phyloP scores from a whole-genome alignment of 2,329 filamentous ascomycete genomes.

The Sarocladiaceae sp. region DNA sequence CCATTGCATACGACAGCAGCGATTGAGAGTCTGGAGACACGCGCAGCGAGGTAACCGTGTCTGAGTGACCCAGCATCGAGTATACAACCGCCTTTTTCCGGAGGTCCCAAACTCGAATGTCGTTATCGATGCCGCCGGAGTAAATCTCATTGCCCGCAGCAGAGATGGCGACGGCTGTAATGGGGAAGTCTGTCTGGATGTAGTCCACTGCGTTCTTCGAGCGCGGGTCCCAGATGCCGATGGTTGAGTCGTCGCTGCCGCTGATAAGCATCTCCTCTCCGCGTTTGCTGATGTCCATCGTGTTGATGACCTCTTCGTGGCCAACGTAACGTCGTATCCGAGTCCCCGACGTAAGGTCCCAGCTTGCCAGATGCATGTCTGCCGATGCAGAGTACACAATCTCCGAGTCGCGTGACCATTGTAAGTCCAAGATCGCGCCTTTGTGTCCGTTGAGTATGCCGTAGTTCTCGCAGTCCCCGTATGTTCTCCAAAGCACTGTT shows the following conservation, averaged over 20 bases:
- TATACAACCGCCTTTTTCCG: slow-evolving; percentile 87
- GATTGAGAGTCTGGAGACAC: slow-evolving; percentile 92
- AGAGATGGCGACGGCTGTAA: slow-evolving; percentile 85
- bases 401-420: slow-evolving; percentile 93
- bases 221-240: slow-evolving; percentile 93
- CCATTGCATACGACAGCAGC: slow-evolving; percentile 86
- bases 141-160: slow-evolving; percentile 95
- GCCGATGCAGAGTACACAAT: slow-evolving; percentile 89
- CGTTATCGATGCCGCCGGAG: slow-evolving; percentile 91
- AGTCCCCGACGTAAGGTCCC: slow-evolving; percentile 88
- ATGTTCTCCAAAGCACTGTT: slow-evolving; percentile 85
- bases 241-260: slow-evolving; percentile 86
- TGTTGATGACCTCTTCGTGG: slow-evolving; percentile 94
- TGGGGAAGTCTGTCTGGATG: slow-evolving; percentile 83
- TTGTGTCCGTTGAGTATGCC: slow-evolving; percentile 83
- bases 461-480: slow-evolving; percentile 92
- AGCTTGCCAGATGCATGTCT: slow-evolving; percentile 88
- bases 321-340: slow-evolving; percentile 88
- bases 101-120: slow-evolving; percentile 95
- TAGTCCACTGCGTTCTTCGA: slow-evolving; percentile 84
- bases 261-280: slow-evolving; percentile 88
- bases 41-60: slow-evolving; percentile 83
- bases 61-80: slow-evolving; percentile 79
- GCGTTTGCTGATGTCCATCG: slow-evolving; percentile 78
- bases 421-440: slow-evolving; percentile 82